These are phyloP conservation scores for Alternaria arbusti DNA, from an alignment of 2,329 filamentous ascomycete genomes.

Conservation along the genomic window DNA sequence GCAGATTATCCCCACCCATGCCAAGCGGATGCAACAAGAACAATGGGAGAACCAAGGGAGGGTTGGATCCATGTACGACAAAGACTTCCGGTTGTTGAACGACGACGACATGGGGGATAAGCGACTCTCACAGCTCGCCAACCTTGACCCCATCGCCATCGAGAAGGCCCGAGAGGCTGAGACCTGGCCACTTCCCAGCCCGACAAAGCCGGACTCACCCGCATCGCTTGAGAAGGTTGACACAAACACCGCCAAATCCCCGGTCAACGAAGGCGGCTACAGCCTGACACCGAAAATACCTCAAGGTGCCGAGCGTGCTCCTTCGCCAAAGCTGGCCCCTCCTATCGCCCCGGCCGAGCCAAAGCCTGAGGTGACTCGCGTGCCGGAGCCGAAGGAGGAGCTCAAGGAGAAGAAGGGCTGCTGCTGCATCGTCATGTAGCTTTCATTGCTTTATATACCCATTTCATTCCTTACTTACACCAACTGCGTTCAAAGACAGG, in stretches of 20 bases:
- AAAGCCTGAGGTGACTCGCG: constrained; percentile 53
- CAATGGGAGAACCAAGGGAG: constrained; percentile 94
- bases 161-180: constrained; percentile 37
- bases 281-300: constrained; percentile 56
- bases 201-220: constrained; percentile 30
- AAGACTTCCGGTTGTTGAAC: constrained; percentile 83
- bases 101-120: constrained; percentile 58
- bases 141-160: constrained; percentile 33
- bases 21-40: constrained; percentile 87
- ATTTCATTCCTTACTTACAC: constrained; percentile 25
- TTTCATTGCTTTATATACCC: constrained; percentile 37
- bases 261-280: constrained; percentile 51
- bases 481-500: constrained; percentile 26
- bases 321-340: constrained; percentile 32
- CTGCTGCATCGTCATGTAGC: constrained; percentile 77
- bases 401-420: constrained; percentile 67
- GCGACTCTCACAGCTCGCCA: constrained; percentile 37
- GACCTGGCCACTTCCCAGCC: constrained; percentile 46
- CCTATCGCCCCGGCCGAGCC: constrained; percentile 36
- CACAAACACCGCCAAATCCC: constrained; percentile 32
- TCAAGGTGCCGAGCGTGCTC: constrained; percentile 34
- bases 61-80: constrained; percentile 84
- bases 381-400: constrained; percentile 63
- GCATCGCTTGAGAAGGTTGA: constrained; percentile 30
- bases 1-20: constrained; percentile 93